Percentiles rank a stretch among this genome's conserved stretches.
Evolutionary conservation across 805 yeast genomes (phyloP).

Genomic region (Cyberlindnera maclurae): DNA sequence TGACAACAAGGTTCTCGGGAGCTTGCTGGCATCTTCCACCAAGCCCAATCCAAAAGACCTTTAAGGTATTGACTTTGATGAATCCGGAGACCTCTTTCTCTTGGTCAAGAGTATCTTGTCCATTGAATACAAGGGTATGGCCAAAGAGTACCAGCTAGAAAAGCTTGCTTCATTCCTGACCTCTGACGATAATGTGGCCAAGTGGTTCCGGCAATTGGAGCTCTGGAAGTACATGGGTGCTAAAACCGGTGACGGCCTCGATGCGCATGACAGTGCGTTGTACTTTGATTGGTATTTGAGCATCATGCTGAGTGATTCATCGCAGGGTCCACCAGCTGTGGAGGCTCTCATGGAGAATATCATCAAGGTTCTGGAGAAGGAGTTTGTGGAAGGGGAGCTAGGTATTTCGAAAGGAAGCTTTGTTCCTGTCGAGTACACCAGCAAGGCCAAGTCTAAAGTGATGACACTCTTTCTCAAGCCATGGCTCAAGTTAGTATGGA

Average conservation of each 20-base stretch:
- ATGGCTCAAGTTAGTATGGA: neutral
- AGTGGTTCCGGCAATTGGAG: neutral
- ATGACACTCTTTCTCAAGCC: neutral
- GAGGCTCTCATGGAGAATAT: neutral
- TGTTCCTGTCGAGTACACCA: neutral
- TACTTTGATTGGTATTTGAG: neutral
- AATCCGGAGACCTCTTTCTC: neutral
- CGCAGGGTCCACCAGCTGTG: neutral
- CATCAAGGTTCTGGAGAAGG: neutral
- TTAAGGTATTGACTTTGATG: neutral
- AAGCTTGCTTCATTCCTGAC: neutral
- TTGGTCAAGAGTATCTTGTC: neutral
- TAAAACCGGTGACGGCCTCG: neutral
- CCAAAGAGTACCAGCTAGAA: neutral
- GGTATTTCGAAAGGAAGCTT: neutral
- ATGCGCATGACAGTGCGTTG: neutral
- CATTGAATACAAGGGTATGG: neutral
- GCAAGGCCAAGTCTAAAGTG: neutral
- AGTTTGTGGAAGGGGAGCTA: neutral
- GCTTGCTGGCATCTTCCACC: neutral
- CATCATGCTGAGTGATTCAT: neutral
- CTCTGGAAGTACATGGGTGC: neutral
- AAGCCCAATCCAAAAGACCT: neutral
- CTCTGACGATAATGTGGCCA: neutral
- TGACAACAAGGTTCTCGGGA: neutral